These are phyloP conservation scores for Aspergillus novoparasiticus DNA, from an alignment of 2,329 filamentous ascomycete species.

Conservation along the genomic window DNA sequence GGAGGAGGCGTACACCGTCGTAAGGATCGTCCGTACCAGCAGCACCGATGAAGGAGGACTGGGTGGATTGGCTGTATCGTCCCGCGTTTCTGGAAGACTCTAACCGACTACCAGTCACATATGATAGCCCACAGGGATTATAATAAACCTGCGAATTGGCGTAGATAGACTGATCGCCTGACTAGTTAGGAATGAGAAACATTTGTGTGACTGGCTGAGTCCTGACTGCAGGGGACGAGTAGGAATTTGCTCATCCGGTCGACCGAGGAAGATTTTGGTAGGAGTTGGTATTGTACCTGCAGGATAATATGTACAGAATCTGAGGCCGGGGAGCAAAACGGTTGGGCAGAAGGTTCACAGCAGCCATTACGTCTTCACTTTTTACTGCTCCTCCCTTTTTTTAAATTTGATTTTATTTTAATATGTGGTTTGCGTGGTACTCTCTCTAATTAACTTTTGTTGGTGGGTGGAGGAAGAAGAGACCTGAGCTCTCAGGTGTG, in stretches of 20 bases:
- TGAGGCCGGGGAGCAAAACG: neutral
- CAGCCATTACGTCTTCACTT: neutral
- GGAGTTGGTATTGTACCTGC: slow-evolving; percentile 12
- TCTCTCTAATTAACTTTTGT: neutral
- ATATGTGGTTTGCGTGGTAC: neutral
- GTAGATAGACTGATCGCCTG: neutral
- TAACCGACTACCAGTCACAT: slow-evolving; percentile 12
- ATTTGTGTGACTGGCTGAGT: slow-evolving; percentile 12
- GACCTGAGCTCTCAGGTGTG: neutral
- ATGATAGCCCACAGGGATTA: slow-evolving; percentile 11
- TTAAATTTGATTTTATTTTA: neutral
- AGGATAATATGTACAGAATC: slow-evolving; percentile 3
- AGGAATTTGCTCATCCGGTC: slow-evolving; percentile 5
- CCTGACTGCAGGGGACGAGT: slow-evolving; percentile 6
- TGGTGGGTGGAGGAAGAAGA: neutral
- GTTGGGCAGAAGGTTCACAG: neutral
- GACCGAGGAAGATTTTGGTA: neutral
- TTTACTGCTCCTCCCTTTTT: neutral
- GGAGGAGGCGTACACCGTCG: neutral
- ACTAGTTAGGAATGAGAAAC: neutral
- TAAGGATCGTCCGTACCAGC: neutral
- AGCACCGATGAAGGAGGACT: neutral
- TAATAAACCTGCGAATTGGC: neutral
- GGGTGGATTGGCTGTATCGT: neutral
- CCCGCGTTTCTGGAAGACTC: neutral